Conservation (phyloP, 352 stramenopile genomes). For the Phytophthora pini region DNA sequence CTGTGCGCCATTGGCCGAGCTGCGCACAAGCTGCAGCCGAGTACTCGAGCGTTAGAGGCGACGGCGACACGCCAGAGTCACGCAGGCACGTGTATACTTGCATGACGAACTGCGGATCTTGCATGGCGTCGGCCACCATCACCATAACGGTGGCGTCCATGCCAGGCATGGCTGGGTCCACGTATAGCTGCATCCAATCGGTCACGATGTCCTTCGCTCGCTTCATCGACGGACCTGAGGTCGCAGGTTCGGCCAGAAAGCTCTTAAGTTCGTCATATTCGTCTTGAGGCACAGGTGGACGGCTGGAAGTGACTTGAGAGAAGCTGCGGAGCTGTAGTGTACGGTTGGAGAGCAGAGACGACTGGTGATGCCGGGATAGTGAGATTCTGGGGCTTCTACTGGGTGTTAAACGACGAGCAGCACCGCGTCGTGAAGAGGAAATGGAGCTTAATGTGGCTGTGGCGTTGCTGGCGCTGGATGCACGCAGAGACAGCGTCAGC, state of each 20-base stretch:
- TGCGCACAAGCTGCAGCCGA: conserved; percentile 61
- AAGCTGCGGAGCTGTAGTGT: conserved; percentile 22
- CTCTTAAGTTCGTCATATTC: conserved; percentile 72
- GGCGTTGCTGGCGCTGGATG: conserved; percentile 1
- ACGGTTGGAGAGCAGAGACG: conserved; percentile 4
- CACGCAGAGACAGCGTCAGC: conserved; percentile 25
- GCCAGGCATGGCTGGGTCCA: conserved; percentile 71
- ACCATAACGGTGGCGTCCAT: conserved; percentile 81
- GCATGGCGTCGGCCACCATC: conserved; percentile 73
- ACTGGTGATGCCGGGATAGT: not conserved
- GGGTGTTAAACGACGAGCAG: conserved; percentile 9
- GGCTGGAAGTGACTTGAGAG: conserved; percentile 19
- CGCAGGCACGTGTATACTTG: conserved; percentile 67
- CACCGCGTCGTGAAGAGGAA: conserved; percentile 10
- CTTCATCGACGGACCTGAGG: conserved; percentile 36
- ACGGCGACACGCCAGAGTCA: conserved; percentile 60
- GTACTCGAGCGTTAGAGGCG: conserved; percentile 75
- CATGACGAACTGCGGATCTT: conserved; percentile 61
- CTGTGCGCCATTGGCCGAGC: conserved; percentile 59
- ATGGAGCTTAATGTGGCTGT: not conserved
- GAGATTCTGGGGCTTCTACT: conserved; percentile 13
- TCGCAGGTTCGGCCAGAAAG: conserved; percentile 59
- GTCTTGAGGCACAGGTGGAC: conserved; percentile 38
- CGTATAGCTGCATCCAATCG: conserved; percentile 60
- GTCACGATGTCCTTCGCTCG: conserved; percentile 52